These are phyloP conservation scores for Halteria grandinella DNA, from an alignment of 73 alveolate genomes.

Conservation along the genomic window DNA sequence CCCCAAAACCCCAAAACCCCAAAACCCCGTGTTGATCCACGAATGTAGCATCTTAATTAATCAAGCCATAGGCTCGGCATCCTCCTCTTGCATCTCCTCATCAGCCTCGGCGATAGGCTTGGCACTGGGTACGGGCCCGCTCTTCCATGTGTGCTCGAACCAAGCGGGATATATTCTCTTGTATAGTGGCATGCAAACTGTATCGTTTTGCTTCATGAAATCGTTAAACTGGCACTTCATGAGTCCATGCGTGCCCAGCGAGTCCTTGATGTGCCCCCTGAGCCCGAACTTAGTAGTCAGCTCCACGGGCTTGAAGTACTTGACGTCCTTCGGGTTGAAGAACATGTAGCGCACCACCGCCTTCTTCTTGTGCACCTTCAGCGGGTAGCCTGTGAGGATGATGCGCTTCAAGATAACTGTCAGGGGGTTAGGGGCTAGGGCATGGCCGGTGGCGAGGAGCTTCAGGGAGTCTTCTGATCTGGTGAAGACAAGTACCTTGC, in stretches of 20 bases:
- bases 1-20: too few species aligned
- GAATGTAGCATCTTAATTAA: too few species aligned
- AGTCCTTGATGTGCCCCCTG: slow-evolving; percentile 95
- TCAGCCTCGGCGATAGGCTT: too few species aligned
- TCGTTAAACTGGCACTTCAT: slow-evolving; percentile 98
- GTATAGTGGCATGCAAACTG: slow-evolving; percentile 94
- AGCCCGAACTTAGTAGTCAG: slow-evolving; percentile 97
- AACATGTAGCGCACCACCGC: slow-evolving; percentile 97
- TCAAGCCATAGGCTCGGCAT: too few species aligned
- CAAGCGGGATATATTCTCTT: slow-evolving; percentile 95
- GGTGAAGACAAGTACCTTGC: slow-evolving; percentile 83
- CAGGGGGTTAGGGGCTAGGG: slow-evolving; percentile 90
- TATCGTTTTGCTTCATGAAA: slow-evolving; percentile 94
- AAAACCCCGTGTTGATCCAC: too few species aligned
- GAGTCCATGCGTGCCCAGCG: slow-evolving; percentile 99
- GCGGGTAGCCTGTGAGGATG: slow-evolving; percentile 99
- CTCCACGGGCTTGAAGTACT: slow-evolving; percentile 98
- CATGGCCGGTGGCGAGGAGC: slow-evolving; percentile 88
- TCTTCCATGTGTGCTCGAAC: slow-evolving; percentile 94
- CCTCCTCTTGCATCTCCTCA: too few species aligned
- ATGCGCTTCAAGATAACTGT: slow-evolving; percentile 95
- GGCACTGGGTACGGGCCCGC: too few species aligned
- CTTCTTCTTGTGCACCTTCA: slow-evolving; percentile 96
- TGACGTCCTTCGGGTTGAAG: slow-evolving; percentile 88
- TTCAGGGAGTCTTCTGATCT: slow-evolving; percentile 75